phyloP scores from a whole-genome alignment of 306 rosid species.

The Citrullus amarus region DNA sequence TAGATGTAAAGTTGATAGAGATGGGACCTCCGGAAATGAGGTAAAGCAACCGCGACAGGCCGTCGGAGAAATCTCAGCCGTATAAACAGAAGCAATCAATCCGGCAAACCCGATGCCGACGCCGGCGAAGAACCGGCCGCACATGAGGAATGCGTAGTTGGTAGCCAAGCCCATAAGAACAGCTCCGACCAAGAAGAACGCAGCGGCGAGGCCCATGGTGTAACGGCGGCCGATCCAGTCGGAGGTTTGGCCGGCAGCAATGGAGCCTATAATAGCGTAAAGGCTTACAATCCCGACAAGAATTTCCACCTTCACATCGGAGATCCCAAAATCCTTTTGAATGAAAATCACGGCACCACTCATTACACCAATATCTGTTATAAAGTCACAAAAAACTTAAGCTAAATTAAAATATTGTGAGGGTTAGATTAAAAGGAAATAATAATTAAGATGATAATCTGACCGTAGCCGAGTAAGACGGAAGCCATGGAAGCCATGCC shows the following conservation, averaged over 20 bases:
- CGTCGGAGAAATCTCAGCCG: slow-evolving; percentile 73
- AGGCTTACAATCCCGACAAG: slow-evolving; percentile 61
- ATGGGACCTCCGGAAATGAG: slow-evolving; percentile 60
- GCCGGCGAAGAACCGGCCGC: slow-evolving; percentile 67
- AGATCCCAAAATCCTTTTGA: slow-evolving; percentile 34
- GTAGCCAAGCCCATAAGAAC: slow-evolving; percentile 74
- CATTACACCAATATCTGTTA: slow-evolving; percentile 84
- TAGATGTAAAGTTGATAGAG: neutral
- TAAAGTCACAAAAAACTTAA: no score
- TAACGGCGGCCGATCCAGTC: slow-evolving; percentile 91
- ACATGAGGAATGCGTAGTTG: slow-evolving; percentile 70
- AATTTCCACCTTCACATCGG: slow-evolving; percentile 41
- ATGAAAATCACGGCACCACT: slow-evolving; percentile 69
- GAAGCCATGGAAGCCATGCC: slow-evolving; percentile 11
- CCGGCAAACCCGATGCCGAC: slow-evolving; percentile 71
- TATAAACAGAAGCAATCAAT: slow-evolving; percentile 76
- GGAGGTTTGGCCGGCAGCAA: slow-evolving; percentile 68
- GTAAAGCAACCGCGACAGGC: slow-evolving; percentile 77
- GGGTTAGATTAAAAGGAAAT: no score
- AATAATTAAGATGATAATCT: neutral
- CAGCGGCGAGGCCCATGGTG: slow-evolving; percentile 51
- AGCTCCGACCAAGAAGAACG: slow-evolving; percentile 60
- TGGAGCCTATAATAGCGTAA: slow-evolving; percentile 54
- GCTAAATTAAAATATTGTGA: no score
- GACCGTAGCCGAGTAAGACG: neutral